Conservation (phyloP, 495 filamentous ascomycete genomes). For the Penicillium daleae region DNA sequence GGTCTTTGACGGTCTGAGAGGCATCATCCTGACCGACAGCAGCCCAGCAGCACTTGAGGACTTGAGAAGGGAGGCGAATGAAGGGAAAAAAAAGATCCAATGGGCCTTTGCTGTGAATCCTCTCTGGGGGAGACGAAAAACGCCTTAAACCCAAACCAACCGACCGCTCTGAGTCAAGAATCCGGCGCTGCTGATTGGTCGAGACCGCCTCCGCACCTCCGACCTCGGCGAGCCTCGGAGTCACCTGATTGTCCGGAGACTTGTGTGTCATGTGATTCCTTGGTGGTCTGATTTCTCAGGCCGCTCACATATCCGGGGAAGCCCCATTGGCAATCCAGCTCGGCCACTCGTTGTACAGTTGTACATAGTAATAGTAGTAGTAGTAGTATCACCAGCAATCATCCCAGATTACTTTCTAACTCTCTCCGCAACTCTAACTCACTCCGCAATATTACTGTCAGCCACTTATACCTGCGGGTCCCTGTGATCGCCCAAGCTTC, state of each 20-base stretch:
- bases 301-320: background rate
- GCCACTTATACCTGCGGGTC: background rate
- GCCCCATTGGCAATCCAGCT: background rate
- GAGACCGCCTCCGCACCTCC: conserved; percentile 31
- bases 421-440: background rate
- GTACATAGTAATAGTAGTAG: too few relatives aligned
- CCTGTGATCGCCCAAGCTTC: background rate
- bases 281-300: background rate
- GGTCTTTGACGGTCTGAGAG: conserved; percentile 53
- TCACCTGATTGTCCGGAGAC: conserved; percentile 10
- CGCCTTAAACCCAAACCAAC: conserved; percentile 28
- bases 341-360: too few relatives aligned
- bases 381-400: background rate
- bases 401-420: background rate
- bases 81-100: conserved; percentile 23
- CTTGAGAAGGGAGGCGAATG: conserved; percentile 4
- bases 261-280: conserved; percentile 4
- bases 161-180: conserved; percentile 33
- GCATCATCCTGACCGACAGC: conserved; percentile 50
- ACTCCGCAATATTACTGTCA: too few relatives aligned
- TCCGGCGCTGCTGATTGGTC: conserved; percentile 37
- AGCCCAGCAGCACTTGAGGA: conserved; percentile 26
- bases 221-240: conserved; percentile 34
- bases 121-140: conserved; percentile 34
- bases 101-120: conserved; percentile 28